These are phyloP conservation scores for Torulaspora delbrueckii DNA, from an alignment of 805 yeast species.

Conservation along the genomic window DNA sequence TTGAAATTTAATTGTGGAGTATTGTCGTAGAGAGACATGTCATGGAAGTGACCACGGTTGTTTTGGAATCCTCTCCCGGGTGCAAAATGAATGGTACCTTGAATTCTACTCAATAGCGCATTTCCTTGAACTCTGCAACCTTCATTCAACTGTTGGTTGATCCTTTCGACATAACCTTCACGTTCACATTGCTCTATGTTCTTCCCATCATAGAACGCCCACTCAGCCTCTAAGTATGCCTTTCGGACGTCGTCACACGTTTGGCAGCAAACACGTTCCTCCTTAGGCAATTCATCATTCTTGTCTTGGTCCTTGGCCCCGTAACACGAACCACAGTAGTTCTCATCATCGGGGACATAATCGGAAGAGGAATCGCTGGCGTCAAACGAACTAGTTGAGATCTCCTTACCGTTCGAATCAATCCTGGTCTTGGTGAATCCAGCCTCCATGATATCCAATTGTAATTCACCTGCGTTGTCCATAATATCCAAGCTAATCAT, in stretches of 20 bases:
- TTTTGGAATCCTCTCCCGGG: conserved; percentile 77
- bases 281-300: conserved; percentile 37
- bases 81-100: conserved; percentile 91
- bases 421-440: conserved; percentile 72
- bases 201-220: conserved; percentile 90
- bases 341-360: conserved; percentile 35
- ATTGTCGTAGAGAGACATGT: conserved; percentile 63
- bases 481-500: conserved; percentile 74
- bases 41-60: conserved; percentile 70
- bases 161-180: conserved; percentile 72
- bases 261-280: conserved; percentile 67
- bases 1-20: conserved; percentile 63
- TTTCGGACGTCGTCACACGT: conserved; percentile 73
- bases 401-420: conserved; percentile 46
- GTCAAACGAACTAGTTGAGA: conserved; percentile 40
- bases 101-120: conserved; percentile 74
- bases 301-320: conserved; percentile 65
- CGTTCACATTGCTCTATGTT: conserved; percentile 85
- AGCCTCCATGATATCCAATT: conserved; percentile 61
- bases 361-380: conserved; percentile 38
- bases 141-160: conserved; percentile 59
- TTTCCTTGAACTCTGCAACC: conserved; percentile 87
- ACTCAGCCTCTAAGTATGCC: conserved; percentile 71
- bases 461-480: conserved; percentile 84
- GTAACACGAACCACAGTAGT: conserved; percentile 84